Percentiles rank a stretch among this genome's conserved stretches.
Evolutionary conservation across 306 rosid species (phyloP).

Genomic region (Potentilla sterilis): DNA sequence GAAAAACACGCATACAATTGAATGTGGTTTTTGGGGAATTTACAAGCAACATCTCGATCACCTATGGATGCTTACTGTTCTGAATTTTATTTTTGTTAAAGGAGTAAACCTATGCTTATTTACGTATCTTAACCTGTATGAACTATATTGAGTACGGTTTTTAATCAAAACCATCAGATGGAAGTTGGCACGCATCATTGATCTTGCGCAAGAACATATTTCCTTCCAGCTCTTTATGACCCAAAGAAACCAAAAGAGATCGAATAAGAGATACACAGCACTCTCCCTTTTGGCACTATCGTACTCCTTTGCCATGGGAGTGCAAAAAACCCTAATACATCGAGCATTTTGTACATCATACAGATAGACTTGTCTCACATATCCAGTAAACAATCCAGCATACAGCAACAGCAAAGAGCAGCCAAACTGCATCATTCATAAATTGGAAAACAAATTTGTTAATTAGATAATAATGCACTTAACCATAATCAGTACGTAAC

Average conservation of each 20-base stretch:
- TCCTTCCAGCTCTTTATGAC: not conserved
- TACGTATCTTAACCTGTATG: not conserved
- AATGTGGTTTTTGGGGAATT: no score
- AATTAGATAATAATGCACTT: not conserved
- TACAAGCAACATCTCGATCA: not conserved
- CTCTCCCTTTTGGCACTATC: not conserved
- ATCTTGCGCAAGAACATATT: not conserved
- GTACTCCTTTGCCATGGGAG: not conserved
- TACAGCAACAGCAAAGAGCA: constrained; percentile 93
- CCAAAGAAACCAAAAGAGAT: not conserved
- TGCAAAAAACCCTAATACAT: not conserved
- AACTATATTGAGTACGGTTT: not conserved
- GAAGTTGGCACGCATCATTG: not conserved
- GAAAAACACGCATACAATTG: no score
- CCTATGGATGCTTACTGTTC: not conserved
- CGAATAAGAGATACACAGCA: not conserved
- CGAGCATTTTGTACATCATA: not conserved
- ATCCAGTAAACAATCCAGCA: constrained; percentile 45
- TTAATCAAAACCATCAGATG: not conserved
- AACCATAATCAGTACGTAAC: not conserved
- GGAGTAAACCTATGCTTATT: not conserved
- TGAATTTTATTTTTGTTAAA: no score
- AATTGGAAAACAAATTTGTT: constrained; percentile 2
- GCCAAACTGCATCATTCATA: constrained; percentile 64
- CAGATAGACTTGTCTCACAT: not conserved